Percentiles rank a stretch among this genome's conserved stretches.
These are phyloP conservation scores for Hemileccinum hortonii DNA, from an alignment of 1,284 basidiomycete genomes.

Conservation along the genomic window DNA sequence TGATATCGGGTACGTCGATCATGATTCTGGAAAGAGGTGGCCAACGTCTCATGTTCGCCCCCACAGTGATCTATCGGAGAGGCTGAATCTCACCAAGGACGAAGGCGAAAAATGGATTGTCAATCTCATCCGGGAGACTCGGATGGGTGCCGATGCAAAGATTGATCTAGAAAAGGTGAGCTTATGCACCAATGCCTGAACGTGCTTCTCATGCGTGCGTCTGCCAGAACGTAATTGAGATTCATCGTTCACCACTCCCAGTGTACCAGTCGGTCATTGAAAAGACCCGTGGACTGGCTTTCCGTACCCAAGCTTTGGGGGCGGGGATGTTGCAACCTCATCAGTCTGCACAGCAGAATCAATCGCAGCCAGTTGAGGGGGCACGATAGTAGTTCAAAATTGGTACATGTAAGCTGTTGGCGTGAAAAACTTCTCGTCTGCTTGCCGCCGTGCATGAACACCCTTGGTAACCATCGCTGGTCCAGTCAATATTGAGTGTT, in stretches of 20 bases:
- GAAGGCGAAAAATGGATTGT: slow-evolving; percentile 99
- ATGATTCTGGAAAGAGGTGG: neutral
- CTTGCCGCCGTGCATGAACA: neutral
- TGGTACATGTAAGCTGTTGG: slow-evolving; percentile 12
- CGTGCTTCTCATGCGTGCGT: slow-evolving; percentile 9
- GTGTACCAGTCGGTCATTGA: slow-evolving; percentile 96
- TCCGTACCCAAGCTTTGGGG: slow-evolving; percentile 88
- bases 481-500: too few species aligned
- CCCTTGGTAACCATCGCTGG: neutral
- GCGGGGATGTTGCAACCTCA: slow-evolving; percentile 73
- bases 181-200: neutral
- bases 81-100: slow-evolving; percentile 87
- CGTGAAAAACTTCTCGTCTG: slow-evolving; percentile 5
- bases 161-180: slow-evolving; percentile 91
- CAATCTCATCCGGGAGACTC: slow-evolving; percentile 94
- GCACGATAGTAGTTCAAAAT: slow-evolving; percentile 20
- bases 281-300: slow-evolving; percentile 88
- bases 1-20: slow-evolving; percentile 77
- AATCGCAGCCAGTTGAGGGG: slow-evolving; percentile 35
- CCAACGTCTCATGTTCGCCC: neutral
- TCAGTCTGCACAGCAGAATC: slow-evolving; percentile 34
- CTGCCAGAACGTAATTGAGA: slow-evolving; percentile 85
- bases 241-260: slow-evolving; percentile 85
- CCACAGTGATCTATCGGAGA: slow-evolving; percentile 82
- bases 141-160: slow-evolving; percentile 94